Conservation (phyloP, 176 grass and related monocot species). For the Alloteropsis semialata region DNA sequence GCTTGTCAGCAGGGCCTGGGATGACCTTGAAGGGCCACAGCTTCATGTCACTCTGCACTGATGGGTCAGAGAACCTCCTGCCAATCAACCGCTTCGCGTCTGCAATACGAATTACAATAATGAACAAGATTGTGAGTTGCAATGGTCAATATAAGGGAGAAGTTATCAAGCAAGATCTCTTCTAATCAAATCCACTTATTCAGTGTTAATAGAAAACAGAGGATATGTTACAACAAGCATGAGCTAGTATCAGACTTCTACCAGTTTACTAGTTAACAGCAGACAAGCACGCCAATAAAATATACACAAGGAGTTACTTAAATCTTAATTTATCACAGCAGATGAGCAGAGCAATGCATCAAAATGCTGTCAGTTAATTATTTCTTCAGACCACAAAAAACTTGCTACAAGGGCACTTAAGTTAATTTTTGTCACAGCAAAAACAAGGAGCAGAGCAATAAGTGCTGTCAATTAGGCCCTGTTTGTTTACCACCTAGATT, state of each 20-base stretch:
- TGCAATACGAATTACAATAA: conserved; percentile 16
- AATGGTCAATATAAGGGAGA: neutral
- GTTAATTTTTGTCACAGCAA: neutral
- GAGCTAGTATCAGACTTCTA: too few relatives aligned
- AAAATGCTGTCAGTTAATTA: neutral
- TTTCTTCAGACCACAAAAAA: neutral
- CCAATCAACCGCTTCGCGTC: conserved; percentile 91
- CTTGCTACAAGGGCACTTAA: neutral
- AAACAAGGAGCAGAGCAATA: neutral
- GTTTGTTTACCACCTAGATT: too few relatives aligned
- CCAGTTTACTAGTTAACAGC: neutral
- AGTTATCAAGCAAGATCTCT: too few relatives aligned
- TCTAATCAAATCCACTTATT: neutral
- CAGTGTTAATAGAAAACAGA: neutral
- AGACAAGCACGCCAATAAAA: neutral
- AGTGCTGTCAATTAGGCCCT: too few relatives aligned
- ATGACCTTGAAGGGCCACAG: conserved; percentile 95
- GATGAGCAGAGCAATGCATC: neutral
- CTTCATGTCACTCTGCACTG: conserved; percentile 84
- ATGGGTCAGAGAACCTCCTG: conserved; percentile 58
- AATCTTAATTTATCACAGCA: neutral
- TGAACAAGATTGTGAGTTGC: neutral
- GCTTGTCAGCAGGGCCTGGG: conserved; percentile 70
- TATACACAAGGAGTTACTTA: neutral
- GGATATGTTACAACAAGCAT: neutral